phyloP scores from a whole-genome alignment of 192 early-diverging fungal genomes.

The Diversispora eburnea region DNA sequence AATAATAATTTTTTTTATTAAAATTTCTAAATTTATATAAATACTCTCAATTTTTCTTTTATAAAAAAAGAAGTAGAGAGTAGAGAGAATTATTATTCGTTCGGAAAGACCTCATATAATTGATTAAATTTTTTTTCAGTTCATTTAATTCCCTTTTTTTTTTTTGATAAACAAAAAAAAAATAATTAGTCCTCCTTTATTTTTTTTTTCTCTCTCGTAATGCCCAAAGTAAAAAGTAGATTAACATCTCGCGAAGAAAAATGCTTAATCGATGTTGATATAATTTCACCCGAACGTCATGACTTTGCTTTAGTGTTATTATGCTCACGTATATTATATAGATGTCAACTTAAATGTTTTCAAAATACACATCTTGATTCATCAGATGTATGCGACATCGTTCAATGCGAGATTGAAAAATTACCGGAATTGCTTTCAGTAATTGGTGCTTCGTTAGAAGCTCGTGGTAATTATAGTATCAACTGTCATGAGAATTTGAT shows the following conservation, averaged over 20 bases:
- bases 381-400: neutral
- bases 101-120: no score
- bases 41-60: no score
- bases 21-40: no score
- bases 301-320: neutral
- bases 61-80: no score
- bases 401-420: conserved; percentile 3
- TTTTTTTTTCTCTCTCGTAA: neutral
- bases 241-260: conserved; percentile 2
- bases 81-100: no score
- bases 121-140: no score
- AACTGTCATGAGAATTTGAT: neutral
- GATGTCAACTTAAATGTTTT: conserved; percentile 18
- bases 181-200: no score
- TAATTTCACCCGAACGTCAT: neutral
- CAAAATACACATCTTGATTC: neutral
- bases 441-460: neutral
- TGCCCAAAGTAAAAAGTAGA: conserved; percentile 1
- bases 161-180: no score
- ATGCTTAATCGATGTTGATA: neutral
- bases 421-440: neutral
- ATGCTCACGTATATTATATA: neutral
- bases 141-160: no score
- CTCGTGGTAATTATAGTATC: neutral
- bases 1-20: no score